A percentile compares a stretch with the other conserved stretches of the same genome.
phyloP scores from a whole-genome alignment of 2,329 filamentous ascomycete species.

The Aquanectria penicillioides region DNA sequence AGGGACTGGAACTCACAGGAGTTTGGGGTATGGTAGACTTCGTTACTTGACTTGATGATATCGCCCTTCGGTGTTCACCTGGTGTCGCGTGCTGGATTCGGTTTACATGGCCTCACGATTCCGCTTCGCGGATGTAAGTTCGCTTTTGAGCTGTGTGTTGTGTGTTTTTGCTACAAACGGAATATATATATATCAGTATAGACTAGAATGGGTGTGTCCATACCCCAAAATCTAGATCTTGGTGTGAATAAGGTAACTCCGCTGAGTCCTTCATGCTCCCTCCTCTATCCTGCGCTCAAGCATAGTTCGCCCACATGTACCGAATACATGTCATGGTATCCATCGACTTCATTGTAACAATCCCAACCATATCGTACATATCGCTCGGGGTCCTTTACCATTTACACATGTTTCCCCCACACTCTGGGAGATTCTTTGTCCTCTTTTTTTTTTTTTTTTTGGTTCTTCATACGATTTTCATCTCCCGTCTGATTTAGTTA shows the following conservation, averaged over 20 bases:
- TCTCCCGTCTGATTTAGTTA: not conserved
- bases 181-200: constrained; percentile 15
- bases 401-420: not conserved
- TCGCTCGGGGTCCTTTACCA: not conserved
- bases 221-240: constrained; percentile 2
- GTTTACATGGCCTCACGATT: not conserved
- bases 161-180: not conserved
- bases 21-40: constrained; percentile 40
- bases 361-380: constrained; percentile 26
- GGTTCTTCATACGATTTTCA: too few species aligned
- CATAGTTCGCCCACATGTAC: constrained; percentile 6
- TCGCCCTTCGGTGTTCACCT: not conserved
- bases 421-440: not conserved
- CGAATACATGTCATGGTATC: not conserved
- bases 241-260: constrained; percentile 6
- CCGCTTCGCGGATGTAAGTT: not conserved
- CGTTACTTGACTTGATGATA: constrained; percentile 26
- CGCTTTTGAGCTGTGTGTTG: not conserved
- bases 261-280: constrained; percentile 6
- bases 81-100: not conserved
- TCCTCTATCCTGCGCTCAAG: constrained; percentile 2
- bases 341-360: not conserved
- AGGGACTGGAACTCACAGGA: constrained; percentile 38
- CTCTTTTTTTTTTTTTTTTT: too few species aligned
- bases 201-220: constrained; percentile 11